Base-by-base conservation (phyloP, 371 early-diverging fungal genomes). In the Umbelopsis sp. region DNA sequence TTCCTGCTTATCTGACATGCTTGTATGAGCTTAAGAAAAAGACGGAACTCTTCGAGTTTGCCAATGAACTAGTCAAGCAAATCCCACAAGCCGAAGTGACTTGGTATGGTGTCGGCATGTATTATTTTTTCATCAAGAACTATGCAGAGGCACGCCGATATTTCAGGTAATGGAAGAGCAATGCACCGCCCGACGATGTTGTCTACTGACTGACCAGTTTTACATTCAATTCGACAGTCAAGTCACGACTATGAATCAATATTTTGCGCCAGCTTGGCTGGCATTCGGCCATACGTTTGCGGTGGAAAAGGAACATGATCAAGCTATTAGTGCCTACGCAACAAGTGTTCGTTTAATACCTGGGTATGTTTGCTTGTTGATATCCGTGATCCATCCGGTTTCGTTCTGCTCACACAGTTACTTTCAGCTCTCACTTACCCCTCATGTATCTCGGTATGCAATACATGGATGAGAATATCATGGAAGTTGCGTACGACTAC, bases 211-310 rank as follows among this genome's bases (percentile, higher is more conserved):
- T 22, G 22, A 22, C 22, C 29, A 12, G 1, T 12, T 16, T 64
- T 7, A 67, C 37, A 48, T 20, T 44, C 70, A 4, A 29, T 18
- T 20, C 8, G 63, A 74, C 67, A 82, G 83, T 53, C 86, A 89
- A 70, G 80, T 91, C 0, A 80, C 90, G 0, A 71, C 77, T 0
- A 80, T 91, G 57, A 89, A 92, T 69, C 77, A 80, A 4, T 73
- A 78, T 45, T 92, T 87, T 78, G 89, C 86, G 0, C 83, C 86
- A 3, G 89, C 88, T 1, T 94, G 94, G 94, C 70, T 95, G 24
- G 94, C 91, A 5, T 90, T 86, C 69, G 96, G 89, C 0, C 94
- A 94, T 75, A 79, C 92, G n/a, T 92, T 92, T 74, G 86, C 92
- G 3, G 73, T 80, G 10, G 92, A 91, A 67, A 89, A 89, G 0